A percentile compares a stretch with the other conserved stretches of the same genome.
Conservation (phyloP, 441 rosid genomes). For the Geranium incanum region DNA sequence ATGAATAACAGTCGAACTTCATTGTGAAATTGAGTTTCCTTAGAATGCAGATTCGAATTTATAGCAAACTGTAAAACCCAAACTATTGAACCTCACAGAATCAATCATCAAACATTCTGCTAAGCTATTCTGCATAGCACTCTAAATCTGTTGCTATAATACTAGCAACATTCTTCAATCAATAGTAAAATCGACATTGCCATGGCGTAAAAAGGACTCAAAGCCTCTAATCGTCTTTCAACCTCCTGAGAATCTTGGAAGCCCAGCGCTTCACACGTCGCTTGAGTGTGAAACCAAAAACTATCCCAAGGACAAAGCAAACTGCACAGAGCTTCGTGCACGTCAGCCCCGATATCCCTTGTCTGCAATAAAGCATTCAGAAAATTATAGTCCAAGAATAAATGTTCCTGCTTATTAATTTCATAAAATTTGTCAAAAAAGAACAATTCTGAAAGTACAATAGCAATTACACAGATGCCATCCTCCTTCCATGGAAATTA, state of each 20-base stretch:
- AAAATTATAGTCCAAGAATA: neutral
- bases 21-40: neutral
- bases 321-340: conserved; percentile 73
- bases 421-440: neutral
- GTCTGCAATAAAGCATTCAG: conserved; percentile 29
- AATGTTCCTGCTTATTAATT: neutral
- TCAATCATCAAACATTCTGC: no score
- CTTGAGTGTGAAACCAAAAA: conserved; percentile 70
- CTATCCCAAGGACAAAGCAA: conserved; percentile 68
- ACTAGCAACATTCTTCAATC: neutral
- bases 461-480: neutral
- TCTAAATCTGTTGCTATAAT: neutral
- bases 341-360: conserved; percentile 50
- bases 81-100: no score
- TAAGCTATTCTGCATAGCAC: no score
- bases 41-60: neutral
- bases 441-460: neutral
- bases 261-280: conserved; percentile 70
- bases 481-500: neutral
- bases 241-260: conserved; percentile 48
- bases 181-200: neutral
- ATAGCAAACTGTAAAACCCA: no score
- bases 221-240: conserved; percentile 56
- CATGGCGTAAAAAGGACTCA: neutral
- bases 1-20: neutral